These are phyloP conservation scores for Colletotrichum lupini DNA, from an alignment of 2,329 filamentous ascomycete genomes.

Conservation along the genomic window DNA sequence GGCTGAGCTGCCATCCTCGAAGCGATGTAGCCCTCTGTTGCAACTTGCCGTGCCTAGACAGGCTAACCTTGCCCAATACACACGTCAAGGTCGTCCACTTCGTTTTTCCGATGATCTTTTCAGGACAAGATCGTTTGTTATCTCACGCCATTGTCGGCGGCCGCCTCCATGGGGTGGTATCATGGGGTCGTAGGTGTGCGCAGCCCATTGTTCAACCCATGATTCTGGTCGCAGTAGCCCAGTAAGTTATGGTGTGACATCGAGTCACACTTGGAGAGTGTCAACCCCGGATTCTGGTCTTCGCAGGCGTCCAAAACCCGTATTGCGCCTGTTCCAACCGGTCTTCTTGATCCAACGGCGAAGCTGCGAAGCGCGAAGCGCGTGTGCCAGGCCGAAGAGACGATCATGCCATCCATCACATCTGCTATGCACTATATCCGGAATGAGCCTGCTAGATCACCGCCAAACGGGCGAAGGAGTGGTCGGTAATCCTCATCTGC, in stretches of 20 bases:
- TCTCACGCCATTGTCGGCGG: slow-evolving; percentile 15
- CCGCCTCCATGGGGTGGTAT: not conserved
- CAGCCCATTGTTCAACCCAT: not conserved
- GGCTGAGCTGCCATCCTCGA: slow-evolving; percentile 32
- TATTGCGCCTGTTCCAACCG: slow-evolving; percentile 12
- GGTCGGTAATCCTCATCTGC: slow-evolving; percentile 33
- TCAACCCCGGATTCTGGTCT: not conserved
- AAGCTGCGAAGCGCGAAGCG: slow-evolving; percentile 28
- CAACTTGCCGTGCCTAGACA: slow-evolving; percentile 13
- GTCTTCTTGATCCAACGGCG: not conserved
- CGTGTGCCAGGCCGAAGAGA: slow-evolving; percentile 13
- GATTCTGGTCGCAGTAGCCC: not conserved
- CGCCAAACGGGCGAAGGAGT: slow-evolving; percentile 23
- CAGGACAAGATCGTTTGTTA: slow-evolving; percentile 2
- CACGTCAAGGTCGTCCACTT: slow-evolving; percentile 17
- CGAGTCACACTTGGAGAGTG: not conserved
- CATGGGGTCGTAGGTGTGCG: not conserved
- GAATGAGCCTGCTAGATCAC: slow-evolving; percentile 31
- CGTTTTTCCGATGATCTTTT: slow-evolving; percentile 16
- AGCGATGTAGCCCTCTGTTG: slow-evolving; percentile 34
- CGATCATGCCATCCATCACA: slow-evolving; percentile 30
- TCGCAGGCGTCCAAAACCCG: not conserved
- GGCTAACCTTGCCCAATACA: slow-evolving; percentile 13
- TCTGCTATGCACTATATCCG: slow-evolving; percentile 15
- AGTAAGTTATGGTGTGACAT: not conserved